These are phyloP conservation scores for Lotus japonicus DNA, from an alignment of 306 rosid genomes.

Conservation along the genomic window DNA sequence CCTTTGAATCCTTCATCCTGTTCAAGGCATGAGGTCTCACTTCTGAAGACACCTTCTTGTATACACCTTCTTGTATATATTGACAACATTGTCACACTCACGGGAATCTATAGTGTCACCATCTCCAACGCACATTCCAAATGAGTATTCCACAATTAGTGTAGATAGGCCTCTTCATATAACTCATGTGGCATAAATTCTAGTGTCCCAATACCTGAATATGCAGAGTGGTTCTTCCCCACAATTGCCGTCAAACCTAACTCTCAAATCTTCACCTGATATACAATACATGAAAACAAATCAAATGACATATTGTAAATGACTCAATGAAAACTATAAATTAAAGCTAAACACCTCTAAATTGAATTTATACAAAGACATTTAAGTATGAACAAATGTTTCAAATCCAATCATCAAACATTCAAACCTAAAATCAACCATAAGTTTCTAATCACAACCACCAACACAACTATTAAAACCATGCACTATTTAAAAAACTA, in stretches of 20 bases:
- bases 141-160: slow-evolving; percentile 81
- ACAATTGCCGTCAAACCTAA: slow-evolving; percentile 84
- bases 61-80: slow-evolving; percentile 79
- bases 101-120: slow-evolving; percentile 82
- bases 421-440: too few species aligned
- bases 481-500: too few species aligned
- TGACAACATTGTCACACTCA: slow-evolving; percentile 77
- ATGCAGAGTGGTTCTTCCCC: slow-evolving; percentile 75
- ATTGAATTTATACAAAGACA: too few species aligned
- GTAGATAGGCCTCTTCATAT: slow-evolving; percentile 77
- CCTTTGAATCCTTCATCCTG: slow-evolving; percentile 49
- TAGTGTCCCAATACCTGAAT: slow-evolving; percentile 78
- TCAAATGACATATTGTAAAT: too few species aligned
- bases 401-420: too few species aligned
- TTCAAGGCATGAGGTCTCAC: slow-evolving; percentile 55
- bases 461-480: too few species aligned
- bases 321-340: too few species aligned
- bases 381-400: too few species aligned
- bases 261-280: slow-evolving; percentile 92
- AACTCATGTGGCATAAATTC: slow-evolving; percentile 94
- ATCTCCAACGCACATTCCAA: slow-evolving; percentile 87
- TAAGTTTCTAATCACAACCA: too few species aligned
- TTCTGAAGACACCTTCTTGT: slow-evolving; percentile 70
- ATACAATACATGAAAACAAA: too few species aligned
- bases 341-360: too few species aligned